Conservation (phyloP, 2,329 filamentous ascomycete genomes). For the Scytalidium sp. region DNA sequence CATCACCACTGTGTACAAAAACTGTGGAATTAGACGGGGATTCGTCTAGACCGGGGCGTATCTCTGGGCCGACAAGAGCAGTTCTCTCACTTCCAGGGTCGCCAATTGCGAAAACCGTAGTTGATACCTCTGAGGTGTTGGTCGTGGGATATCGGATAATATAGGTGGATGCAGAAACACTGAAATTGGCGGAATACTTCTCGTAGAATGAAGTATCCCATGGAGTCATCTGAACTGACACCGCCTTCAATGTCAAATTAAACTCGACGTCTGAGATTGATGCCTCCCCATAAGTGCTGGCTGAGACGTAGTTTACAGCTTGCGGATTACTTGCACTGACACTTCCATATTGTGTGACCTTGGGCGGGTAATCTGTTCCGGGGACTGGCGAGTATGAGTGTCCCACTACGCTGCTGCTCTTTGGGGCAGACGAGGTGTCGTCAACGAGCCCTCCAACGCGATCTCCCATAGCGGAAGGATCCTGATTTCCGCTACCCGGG, state of each 20-base stretch:
- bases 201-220: conserved; percentile 4
- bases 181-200: conserved; percentile 2
- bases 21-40: conserved; percentile 3
- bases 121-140: conserved; percentile 2
- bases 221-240: conserved; percentile 6
- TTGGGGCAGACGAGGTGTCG: conserved; percentile 1
- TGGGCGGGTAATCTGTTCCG: conserved; percentile 2
- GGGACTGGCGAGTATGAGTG: conserved; percentile 4
- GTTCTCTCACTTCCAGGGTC: conserved; percentile 2
- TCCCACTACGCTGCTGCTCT: background rate
- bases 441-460: conserved; percentile 1
- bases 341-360: conserved; percentile 1
- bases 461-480: conserved; percentile 3
- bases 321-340: conserved; percentile 1
- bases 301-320: background rate
- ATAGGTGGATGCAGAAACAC: conserved; percentile 3
- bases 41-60: conserved; percentile 4
- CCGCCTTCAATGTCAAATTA: conserved; percentile 4
- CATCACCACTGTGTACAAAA: conserved; percentile 6
- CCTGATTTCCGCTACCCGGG: conserved; percentile 1
- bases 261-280: conserved; percentile 3
- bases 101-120: conserved; percentile 3
- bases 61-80: conserved; percentile 1
- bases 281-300: conserved; percentile 1
- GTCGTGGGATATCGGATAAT: conserved; percentile 5